Conservation (phyloP, 2,329 filamentous ascomycete genomes). For the Apiospora kogelbergensis region DNA sequence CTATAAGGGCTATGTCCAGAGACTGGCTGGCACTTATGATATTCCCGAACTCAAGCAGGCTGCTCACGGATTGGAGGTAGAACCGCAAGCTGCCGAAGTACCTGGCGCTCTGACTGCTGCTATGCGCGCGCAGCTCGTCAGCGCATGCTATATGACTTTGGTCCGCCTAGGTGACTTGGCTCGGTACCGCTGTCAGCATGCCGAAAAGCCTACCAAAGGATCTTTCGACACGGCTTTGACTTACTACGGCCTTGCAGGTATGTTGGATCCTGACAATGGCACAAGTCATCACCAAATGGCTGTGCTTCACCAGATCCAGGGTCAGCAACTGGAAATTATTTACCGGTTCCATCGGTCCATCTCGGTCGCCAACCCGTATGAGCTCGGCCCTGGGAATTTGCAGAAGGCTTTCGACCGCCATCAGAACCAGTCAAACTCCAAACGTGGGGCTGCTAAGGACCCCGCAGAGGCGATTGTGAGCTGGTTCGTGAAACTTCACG, state of each 20-base stretch:
- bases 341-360: conserved; percentile 89
- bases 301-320: conserved; percentile 76
- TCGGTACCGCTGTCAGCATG: conserved; percentile 77
- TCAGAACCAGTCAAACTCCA: conserved; percentile 36
- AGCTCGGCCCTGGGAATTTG: conserved; percentile 73
- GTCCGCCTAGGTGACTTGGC: conserved; percentile 88
- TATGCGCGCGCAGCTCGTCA: conserved; percentile 60
- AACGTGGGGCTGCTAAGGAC: conserved; percentile 42
- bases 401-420: conserved; percentile 70
- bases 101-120: conserved; percentile 40
- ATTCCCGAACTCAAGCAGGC: conserved; percentile 49
- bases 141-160: conserved; percentile 78
- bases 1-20: conserved; percentile 82
- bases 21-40: conserved; percentile 63
- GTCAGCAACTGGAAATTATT: conserved; percentile 78
- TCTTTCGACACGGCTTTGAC: conserved; percentile 79
- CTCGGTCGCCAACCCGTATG: conserved; percentile 71
- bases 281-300: conserved; percentile 88
- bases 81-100: conserved; percentile 42
- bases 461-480: conserved; percentile 65
- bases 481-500: conserved; percentile 87
- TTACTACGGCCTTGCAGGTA: conserved; percentile 81
- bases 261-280: conserved; percentile 76
- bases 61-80: conserved; percentile 42
- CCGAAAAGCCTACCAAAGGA: conserved; percentile 61